phyloP scores from a whole-genome alignment of 208 protist genomes.

The Trypanosoma rangeli region DNA sequence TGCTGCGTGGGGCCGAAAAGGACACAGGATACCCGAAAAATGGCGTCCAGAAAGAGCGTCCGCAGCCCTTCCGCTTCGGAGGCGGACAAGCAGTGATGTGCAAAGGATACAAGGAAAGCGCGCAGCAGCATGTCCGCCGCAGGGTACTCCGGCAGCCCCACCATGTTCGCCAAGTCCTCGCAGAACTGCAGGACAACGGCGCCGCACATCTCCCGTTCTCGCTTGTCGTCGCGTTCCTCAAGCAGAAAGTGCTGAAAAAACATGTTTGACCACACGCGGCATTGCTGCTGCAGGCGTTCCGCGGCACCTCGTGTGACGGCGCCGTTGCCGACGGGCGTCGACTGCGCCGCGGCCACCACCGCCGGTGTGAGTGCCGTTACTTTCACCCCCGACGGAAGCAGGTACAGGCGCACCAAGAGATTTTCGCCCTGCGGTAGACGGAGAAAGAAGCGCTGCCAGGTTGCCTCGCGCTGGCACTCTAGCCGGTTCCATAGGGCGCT shows the following conservation, averaged over 20 bases:
- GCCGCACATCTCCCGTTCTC: slow-evolving; percentile 41
- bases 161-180: slow-evolving; percentile 73
- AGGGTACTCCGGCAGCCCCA: slow-evolving; percentile 74
- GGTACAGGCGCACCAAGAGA: slow-evolving; percentile 40
- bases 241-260: slow-evolving; percentile 51
- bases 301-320: slow-evolving; percentile 17
- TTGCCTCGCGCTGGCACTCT: slow-evolving; percentile 38
- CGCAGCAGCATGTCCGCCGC: slow-evolving; percentile 74
- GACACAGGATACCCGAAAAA: slow-evolving; percentile 56
- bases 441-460: slow-evolving; percentile 49
- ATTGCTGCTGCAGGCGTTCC: slow-evolving; percentile 63
- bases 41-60: slow-evolving; percentile 55
- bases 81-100: slow-evolving; percentile 30
- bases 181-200: slow-evolving; percentile 42
- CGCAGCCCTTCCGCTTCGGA: slow-evolving; percentile 30
- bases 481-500: slow-evolving; percentile 72
- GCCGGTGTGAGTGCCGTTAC: slow-evolving; percentile 64
- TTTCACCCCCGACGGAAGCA: slow-evolving; percentile 33
- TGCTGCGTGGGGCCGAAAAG: slow-evolving; percentile 39
- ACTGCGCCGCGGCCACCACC: slow-evolving; percentile 78
- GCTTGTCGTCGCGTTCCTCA: slow-evolving; percentile 27
- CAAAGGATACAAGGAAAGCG: slow-evolving; percentile 39
- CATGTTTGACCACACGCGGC: slow-evolving; percentile 40
- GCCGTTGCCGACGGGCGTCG: slow-evolving; percentile 33
- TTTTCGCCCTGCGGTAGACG: slow-evolving; percentile 43